A percentile compares a stretch with the other conserved stretches of the same genome.
These are phyloP conservation scores for Zopfia rhizophila DNA, from an alignment of 2,329 filamentous ascomycete genomes.

Conservation along the genomic window DNA sequence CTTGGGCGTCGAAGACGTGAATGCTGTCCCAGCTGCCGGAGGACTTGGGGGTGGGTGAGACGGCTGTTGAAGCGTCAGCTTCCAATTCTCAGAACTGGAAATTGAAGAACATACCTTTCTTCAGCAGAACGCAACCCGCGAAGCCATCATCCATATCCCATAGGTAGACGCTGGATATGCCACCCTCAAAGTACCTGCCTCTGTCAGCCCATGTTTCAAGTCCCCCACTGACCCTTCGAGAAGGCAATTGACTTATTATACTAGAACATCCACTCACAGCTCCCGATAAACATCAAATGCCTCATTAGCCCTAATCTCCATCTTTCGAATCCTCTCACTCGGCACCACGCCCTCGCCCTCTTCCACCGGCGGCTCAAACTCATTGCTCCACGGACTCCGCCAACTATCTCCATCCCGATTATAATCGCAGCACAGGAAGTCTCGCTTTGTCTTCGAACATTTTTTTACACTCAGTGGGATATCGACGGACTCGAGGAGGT, in stretches of 20 bases:
- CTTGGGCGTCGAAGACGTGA: conserved; percentile 96
- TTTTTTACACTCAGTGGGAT: conserved; percentile 88
- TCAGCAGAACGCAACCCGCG: conserved; percentile 92
- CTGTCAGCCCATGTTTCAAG: conserved; percentile 30
- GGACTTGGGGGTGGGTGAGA: conserved; percentile 71
- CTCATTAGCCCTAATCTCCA: conserved; percentile 94
- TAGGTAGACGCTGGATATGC: conserved; percentile 94
- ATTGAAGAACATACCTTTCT: conserved; percentile 76
- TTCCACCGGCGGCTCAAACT: conserved; percentile 89
- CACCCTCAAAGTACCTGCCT: conserved; percentile 86
- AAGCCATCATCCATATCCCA: conserved; percentile 99
- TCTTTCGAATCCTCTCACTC: conserved; percentile 88
- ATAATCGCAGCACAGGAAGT: conserved; percentile 99
- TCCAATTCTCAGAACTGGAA: background rate
- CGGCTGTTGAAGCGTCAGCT: conserved; percentile 63
- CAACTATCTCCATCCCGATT: conserved; percentile 99
- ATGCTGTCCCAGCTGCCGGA: conserved; percentile 97
- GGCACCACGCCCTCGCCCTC: conserved; percentile 85
- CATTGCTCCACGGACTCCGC: conserved; percentile 98
- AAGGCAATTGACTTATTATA: background rate
- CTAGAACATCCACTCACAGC: conserved; percentile 64
- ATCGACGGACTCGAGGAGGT: conserved; percentile 96
- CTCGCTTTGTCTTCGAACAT: conserved; percentile 88
- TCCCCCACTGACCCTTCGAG: background rate
- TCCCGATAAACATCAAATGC: conserved; percentile 97